Base-by-base conservation (phyloP, 306 rosid species). In the Cucurbita pepo region DNA sequence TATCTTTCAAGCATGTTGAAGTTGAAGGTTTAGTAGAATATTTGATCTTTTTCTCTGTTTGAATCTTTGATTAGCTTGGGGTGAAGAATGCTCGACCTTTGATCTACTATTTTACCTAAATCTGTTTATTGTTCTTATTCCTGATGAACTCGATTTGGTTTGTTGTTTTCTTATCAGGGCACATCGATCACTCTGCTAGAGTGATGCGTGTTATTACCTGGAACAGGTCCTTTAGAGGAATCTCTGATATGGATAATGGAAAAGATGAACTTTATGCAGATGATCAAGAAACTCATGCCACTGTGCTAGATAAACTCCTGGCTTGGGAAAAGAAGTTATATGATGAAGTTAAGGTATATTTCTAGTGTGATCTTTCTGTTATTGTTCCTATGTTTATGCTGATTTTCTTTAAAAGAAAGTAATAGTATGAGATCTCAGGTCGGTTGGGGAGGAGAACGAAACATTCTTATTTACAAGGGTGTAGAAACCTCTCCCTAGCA, bases 251-350 rank as follows among this genome's bases (percentile, higher is more conserved):
- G 58, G 91, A 86, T 64, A 84, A 83, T 51, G 92, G 83, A 72
- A 87, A 85, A 74, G 96, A 94, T 85, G 94, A 89, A 34, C 79
- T 79, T 56, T 91, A 90, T 75, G 44, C 85, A 2, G 96, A 86
- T 14, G 97, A 87, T 79, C 85, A 86, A 1, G 98, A 94, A 85
- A 94, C 98, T 69, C 98, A 90, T 69, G 97, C 97, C 73, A 82
- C 96, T 5, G 75, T 94, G 56, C 81, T 94, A 87, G 97, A 94
- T 83, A 94, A 94, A 80, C 79, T 94, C 85, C 83, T 94, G 45
- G 97, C 98, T 0, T 94, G 97, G 98, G 98, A 94, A 78, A 94
- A 90, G 81, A 94, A 94, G 80, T 89, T 94, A 48, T 94, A 83
- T 59, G 94, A 91, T 61, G 98, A 94, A 87, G 95, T 94, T 19